These are phyloP conservation scores for Leishmania major DNA, from an alignment of 208 protist genomes.

Conservation along the genomic window DNA sequence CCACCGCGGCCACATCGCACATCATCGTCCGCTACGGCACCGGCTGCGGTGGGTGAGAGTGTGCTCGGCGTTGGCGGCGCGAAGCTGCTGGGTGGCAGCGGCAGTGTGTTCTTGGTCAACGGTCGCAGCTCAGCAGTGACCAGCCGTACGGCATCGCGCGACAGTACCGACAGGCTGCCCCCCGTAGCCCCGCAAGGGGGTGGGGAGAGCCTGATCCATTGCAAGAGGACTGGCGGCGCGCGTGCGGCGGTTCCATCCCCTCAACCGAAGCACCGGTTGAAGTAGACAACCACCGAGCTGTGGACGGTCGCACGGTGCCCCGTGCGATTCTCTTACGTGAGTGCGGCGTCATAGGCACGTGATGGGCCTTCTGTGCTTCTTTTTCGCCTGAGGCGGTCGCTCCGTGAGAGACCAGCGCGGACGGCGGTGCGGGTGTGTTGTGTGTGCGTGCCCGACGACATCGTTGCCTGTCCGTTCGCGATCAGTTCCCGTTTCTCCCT, in stretches of 20 bases:
- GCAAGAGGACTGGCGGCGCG: not conserved
- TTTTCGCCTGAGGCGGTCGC: not conserved
- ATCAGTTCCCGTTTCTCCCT: not conserved
- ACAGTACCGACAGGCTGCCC: not conserved
- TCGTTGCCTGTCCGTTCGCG: not conserved
- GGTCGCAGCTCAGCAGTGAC: not conserved
- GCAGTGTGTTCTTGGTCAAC: slow-evolving; percentile 9
- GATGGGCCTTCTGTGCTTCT: not conserved
- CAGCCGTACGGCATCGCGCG: slow-evolving; percentile 18
- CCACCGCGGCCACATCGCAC: slow-evolving; percentile 3
- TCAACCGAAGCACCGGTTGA: slow-evolving; percentile 2
- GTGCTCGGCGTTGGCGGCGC: slow-evolving; percentile 25
- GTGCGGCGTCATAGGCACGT: not conserved
- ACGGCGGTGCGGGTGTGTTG: not conserved
- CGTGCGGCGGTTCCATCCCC: not conserved
- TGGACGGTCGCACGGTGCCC: not conserved
- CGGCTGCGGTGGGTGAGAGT: not conserved
- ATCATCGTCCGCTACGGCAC: not conserved
- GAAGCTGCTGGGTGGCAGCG: slow-evolving; percentile 12
- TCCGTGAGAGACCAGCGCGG: not conserved
- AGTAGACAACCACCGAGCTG: not conserved
- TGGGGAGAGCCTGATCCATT: not conserved
- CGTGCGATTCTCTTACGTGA: not conserved
- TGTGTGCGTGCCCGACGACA: not conserved
- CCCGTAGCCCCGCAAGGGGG: not conserved